Evolutionary conservation across 192 early-diverging fungal genomes (phyloP).

Genomic region (Coemansia aciculifera): DNA sequence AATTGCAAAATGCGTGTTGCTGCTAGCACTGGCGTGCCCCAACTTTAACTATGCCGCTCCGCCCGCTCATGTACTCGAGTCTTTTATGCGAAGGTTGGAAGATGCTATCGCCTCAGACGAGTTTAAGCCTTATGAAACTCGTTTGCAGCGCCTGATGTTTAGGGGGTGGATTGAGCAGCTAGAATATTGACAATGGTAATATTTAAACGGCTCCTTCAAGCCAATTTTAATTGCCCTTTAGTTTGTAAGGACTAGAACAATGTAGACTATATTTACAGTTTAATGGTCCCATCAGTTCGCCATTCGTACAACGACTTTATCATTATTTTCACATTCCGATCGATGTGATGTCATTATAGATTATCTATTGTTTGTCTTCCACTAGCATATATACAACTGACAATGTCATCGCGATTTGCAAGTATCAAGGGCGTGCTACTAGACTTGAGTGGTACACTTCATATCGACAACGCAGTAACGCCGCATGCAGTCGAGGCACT

Average conservation of each 20-base stretch:
- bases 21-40: neutral
- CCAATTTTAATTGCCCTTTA: no score
- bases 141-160: neutral
- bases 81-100: neutral
- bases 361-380: neutral
- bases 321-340: no score
- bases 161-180: no score
- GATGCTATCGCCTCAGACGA: neutral
- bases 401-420: neutral
- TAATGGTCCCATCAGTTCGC: neutral
- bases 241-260: no score
- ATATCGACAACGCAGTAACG: slow-evolving; percentile 68
- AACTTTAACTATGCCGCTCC: neutral
- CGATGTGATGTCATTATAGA: neutral
- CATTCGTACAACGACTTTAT: no score
- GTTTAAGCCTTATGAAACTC: neutral
- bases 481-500: slow-evolving; percentile 68
- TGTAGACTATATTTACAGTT: neutral
- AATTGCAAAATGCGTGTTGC: neutral
- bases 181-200: neutral
- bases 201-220: neutral
- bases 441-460: slow-evolving; percentile 79
- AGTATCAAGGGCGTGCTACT: slow-evolving; percentile 63
- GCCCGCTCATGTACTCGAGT: neutral
- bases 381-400: neutral